phyloP scores from a whole-genome alignment of 1,139 yeast species.

The Geotrichum carabidarum region DNA sequence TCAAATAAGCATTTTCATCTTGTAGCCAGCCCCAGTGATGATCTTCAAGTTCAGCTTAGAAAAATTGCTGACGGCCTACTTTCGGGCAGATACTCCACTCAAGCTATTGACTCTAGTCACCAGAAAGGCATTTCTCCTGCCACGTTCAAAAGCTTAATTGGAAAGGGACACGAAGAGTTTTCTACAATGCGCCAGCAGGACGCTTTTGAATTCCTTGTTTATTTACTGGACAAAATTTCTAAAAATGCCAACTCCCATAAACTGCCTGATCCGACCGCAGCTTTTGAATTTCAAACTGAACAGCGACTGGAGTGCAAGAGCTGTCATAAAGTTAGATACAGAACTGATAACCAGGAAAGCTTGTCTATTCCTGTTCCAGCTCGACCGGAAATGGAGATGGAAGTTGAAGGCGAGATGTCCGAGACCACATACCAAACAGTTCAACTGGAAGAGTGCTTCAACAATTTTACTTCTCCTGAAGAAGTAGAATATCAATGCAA shows the following conservation, averaged over 20 bases:
- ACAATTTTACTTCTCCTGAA: conserved; percentile 48
- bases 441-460: conserved; percentile 50
- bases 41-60: conserved; percentile 63
- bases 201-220: conserved; percentile 80
- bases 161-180: conserved; percentile 75
- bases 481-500: conserved; percentile 65
- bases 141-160: conserved; percentile 69
- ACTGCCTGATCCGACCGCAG: conserved; percentile 45
- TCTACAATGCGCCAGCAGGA: conserved; percentile 88
- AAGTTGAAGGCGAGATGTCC: conserved; percentile 40
- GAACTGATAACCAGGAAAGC: conserved; percentile 58
- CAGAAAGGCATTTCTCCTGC: conserved; percentile 76
- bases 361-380: conserved; percentile 59
- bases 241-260: conserved; percentile 31
- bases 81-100: conserved; percentile 68
- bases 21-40: conserved; percentile 53
- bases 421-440: conserved; percentile 49
- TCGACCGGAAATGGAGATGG: conserved; percentile 21
- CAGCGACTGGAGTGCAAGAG: conserved; percentile 58
- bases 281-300: conserved; percentile 60
- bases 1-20: conserved; percentile 13
- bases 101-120: conserved; percentile 48
- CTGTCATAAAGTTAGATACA: conserved; percentile 59
- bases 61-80: conserved; percentile 75
- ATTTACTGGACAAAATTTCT: conserved; percentile 61